These are phyloP conservation scores for Tricholoma saponaceum DNA, from an alignment of 768 basidiomycete genomes.

Conservation along the genomic window DNA sequence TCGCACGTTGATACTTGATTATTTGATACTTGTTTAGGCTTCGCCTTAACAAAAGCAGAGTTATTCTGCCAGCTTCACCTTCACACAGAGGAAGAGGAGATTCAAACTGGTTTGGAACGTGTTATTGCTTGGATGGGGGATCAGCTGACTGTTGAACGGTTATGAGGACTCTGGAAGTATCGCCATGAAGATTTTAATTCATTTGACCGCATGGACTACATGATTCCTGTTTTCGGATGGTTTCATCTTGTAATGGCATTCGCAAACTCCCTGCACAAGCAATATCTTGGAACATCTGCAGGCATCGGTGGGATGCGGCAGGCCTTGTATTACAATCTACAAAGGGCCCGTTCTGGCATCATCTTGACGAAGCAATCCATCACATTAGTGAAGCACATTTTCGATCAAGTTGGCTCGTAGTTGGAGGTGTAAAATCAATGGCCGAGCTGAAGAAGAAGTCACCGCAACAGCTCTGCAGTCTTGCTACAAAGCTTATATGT, in stretches of 20 bases:
- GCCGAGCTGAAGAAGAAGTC: constrained; percentile 18
- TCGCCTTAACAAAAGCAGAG: not conserved
- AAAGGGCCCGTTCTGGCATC: constrained; percentile 30
- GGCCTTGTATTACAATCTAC: constrained; percentile 19
- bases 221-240: constrained; percentile 32
- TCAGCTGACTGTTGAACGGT: constrained; percentile 33
- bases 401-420: constrained; percentile 24
- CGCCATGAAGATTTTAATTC: constrained; percentile 32
- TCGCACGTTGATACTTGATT: too few species aligned
- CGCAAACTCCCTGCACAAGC: constrained; percentile 36
- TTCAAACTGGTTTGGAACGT: constrained; percentile 14
- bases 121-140: constrained; percentile 32
- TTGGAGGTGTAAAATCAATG: constrained; percentile 20
- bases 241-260: constrained; percentile 38
- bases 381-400: constrained; percentile 37
- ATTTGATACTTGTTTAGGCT: too few species aligned
- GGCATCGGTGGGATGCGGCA: constrained; percentile 24
- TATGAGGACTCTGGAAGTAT: constrained; percentile 32
- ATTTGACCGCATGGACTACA: constrained; percentile 33
- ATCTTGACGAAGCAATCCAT: constrained; percentile 31
- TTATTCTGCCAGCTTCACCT: constrained; percentile 18
- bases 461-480: constrained; percentile 21
- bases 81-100: constrained; percentile 16
- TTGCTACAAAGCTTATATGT: constrained; percentile 24
- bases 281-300: constrained; percentile 31